A percentile compares a stretch with the other conserved stretches of the same genome.
phyloP scores from a whole-genome alignment of 2,329 filamentous ascomycete species.

The Pseudogymnoascus sp. region DNA sequence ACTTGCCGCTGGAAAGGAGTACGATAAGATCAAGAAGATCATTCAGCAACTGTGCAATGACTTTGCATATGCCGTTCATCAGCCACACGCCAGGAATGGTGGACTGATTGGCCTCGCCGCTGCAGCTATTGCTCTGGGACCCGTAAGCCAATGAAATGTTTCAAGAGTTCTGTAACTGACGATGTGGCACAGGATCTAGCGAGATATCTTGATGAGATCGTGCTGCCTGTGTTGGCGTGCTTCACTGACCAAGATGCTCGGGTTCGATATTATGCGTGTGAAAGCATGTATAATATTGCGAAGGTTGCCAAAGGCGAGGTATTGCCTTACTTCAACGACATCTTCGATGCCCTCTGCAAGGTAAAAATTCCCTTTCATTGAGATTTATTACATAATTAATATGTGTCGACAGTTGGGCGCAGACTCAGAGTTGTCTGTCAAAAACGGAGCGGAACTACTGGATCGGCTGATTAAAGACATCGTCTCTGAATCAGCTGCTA shows the following conservation, averaged over 20 bases:
- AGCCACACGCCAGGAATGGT: constrained; percentile 92
- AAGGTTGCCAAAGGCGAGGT: constrained; percentile 99
- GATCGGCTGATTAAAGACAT: constrained; percentile 95
- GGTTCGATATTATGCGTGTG: constrained; percentile 95
- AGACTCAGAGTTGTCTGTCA: constrained; percentile 92
- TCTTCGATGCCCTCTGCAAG: constrained; percentile 96
- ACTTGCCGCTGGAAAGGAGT: constrained; percentile 65
- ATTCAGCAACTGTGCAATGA: constrained; percentile 96
- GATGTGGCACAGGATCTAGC: constrained; percentile 63
- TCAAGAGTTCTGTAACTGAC: not conserved
- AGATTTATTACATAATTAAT: constrained; percentile 6
- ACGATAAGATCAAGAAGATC: constrained; percentile 72
- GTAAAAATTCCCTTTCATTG: constrained; percentile 37
- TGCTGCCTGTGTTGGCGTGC: constrained; percentile 91
- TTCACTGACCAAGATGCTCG: constrained; percentile 97
- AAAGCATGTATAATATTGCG: constrained; percentile 99
- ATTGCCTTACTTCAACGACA: constrained; percentile 92
- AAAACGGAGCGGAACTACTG: constrained; percentile 91
- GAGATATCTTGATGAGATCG: constrained; percentile 84
- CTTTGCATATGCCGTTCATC: constrained; percentile 93
- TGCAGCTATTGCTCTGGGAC: constrained; percentile 87
- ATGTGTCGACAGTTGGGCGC: constrained; percentile 64
- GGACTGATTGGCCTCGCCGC: constrained; percentile 92
- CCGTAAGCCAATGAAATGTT: constrained; percentile 48
- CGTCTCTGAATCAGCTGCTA: constrained; percentile 86